Base-by-base conservation (phyloP, 2,329 filamentous ascomycete genomes). In the Fusarium nanum region DNA sequence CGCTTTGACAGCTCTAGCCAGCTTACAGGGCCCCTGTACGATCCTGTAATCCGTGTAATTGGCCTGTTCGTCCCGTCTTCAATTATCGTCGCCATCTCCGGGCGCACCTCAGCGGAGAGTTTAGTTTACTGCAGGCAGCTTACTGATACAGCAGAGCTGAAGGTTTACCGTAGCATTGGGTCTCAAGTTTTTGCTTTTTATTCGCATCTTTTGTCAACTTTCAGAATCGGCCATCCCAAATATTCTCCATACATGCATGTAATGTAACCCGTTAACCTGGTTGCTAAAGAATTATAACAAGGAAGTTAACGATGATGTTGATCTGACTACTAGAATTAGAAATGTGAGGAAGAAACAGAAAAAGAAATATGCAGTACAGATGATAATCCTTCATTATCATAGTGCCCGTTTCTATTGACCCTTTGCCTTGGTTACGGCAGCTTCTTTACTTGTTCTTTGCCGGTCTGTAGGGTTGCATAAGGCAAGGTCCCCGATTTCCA, bases 181-280 rank as follows among this genome's bases (percentile, higher is more conserved):
- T 55, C 30, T 20, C 22, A 25, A 55, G 22, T 52, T 30, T 30
- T 54, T 53, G 40, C 45, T 46, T 64, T 64, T 53, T 44, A 42
- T 68, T 53, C 20, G 32, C 32, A 23, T 52, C 23, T 52, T 52
- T 49, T 60, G 25, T 68, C 68, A 68, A 61, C 25, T 70, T 53
- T 70, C 63, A 68, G 48, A 40, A 67, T 63, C 62, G 62, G 41
- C 12, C 25, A 32, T 54, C 56, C 34, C 6, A 37, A 37, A 12
- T n/a, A 37, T n/a, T 37, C 34, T 37, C 34, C 34, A 37, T 37
- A 7, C 34, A 37, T 37, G 34, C 34, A 37, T 40, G 53, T 20
- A 23, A 52, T 37, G 34, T 9, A 7, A 52, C 48, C 32, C 48
- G 9, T 20, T 40, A 42, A 65, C 22, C 22, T 42, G 40, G 37